Evolutionary conservation across 2,329 filamentous ascomycete genomes (phyloP), one percentile per base, ranked within the genome.

Genomic region (Penicillium fuscoglaucum): DNA sequence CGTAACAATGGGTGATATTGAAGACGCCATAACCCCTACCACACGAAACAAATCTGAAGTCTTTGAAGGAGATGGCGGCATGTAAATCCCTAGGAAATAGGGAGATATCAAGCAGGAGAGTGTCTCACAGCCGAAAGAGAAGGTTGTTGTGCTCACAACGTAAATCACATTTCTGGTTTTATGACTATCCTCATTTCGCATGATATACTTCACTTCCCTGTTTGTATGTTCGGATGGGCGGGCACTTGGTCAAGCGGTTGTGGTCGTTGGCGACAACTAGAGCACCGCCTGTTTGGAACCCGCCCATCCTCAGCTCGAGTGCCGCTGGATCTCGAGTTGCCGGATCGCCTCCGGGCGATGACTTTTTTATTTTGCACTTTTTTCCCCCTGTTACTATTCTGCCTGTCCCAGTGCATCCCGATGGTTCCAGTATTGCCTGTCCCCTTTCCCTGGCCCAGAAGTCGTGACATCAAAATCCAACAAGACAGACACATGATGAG

Each of bases 51-150:
- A 35, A 35, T 35, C 6, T 15, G 4, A 15, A 17, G 6, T 17
- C 13, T 35, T 17, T 6, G 12, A 35, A 35, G 6, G 13, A 35
- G 33, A 35, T 17, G 12, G 13, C 13, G 5, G 33, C 13, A 13
- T 15, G 13, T 35, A 35, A 13, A 35, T 15, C 13, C 10, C 99
- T 82, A 79, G 2, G 70, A 74, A 15, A 35, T 3, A 35, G 33
- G 13, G 2, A 35, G 33, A 35, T 35, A 15, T 15, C 15, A 35
- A 35, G 13, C 33, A 37, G 6, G 6, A 37, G 8, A 37, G 35
- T 37, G 2, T 17, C 15, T 37, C 6, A 8, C 7, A 37, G 35
- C 6, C 13, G 7, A n/a, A 37, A 17, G 15, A 17, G 15, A 31
- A 13, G 29, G 29, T 13, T 13, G 1, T 13, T 31, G 29, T 13